Evolutionary conservation across 148 eudicot genomes (phyloP), one percentile per base, ranked within the genome.

Genomic region (Rhododendron simsii): DNA sequence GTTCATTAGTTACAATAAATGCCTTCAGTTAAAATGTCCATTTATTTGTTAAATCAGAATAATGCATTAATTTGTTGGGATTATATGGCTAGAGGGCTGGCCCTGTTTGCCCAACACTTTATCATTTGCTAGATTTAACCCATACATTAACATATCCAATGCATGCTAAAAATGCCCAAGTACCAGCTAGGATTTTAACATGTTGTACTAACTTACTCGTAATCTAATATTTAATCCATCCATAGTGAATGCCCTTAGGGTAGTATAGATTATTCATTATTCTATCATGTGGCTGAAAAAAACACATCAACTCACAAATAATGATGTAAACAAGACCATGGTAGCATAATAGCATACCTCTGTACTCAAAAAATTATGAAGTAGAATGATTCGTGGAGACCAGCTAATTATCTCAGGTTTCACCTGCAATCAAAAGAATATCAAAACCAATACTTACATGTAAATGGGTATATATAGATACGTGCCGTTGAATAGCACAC

Each of bases 361-460:
- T 30, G 28, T 63, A 81, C 98, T 94, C 88, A 96, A 92, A 89
- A 96, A 96, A 71, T 94, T 93, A 88, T 94, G 98, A 39, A 93
- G 91, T 51, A 96, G 88, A 81, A 94, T 91, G 84, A 96, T 94
- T 65, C 98, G 88, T 39, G 98, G 98, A 78, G 94, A 89, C 98
- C 98, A 96, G 85, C 93, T 92, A 69, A 96, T 84, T 86, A 95
- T 88, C 89, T 94, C 98, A 88, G 98, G 98, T 90, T 93, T 93
- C 81, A 96, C 93, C 98, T 96, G 87, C 90, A 91, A 81, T 71
- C 47, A 16, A 87, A 81, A 57, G 41, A 28, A 84, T 69, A 63
- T 41, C 28, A 50, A 28, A 14, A 12, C 12, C 4, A 26, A 28
- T 3, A 28, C 37, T 28, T 69, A 4, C 37, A 28, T 69, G 75